Conservation (phyloP, 176 grass and related monocot genomes). For the Sorghum bicolor region DNA sequence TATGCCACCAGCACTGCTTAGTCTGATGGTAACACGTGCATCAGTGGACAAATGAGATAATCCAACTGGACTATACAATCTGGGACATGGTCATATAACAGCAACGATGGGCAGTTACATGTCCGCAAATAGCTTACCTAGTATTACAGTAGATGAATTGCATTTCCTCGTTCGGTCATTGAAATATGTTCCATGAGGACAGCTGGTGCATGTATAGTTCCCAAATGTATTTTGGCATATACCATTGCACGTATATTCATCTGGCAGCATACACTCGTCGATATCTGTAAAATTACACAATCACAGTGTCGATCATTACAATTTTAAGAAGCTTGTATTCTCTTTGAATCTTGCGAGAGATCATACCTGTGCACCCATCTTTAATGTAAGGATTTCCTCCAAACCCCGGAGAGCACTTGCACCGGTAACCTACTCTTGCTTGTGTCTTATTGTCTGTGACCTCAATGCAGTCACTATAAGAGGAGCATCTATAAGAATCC, state of each 20-base stretch:
- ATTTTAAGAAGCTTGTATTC: not conserved
- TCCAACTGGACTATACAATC: too few species aligned
- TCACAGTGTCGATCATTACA: not conserved
- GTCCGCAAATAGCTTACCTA: not conserved
- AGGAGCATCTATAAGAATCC: not conserved
- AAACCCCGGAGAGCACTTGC: too few species aligned
- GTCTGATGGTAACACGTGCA: constrained; percentile 5
- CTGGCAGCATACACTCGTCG: constrained; percentile 6
- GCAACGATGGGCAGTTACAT: too few species aligned
- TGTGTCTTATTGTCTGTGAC: too few species aligned
- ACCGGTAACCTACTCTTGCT: too few species aligned
- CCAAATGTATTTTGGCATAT: constrained; percentile 22
- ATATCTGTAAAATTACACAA: constrained; percentile 17
- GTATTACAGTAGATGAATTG: not conserved
- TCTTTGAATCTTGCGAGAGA: not conserved
- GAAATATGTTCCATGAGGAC: constrained; percentile 19
- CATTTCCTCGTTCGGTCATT: not conserved
- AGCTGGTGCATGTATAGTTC: constrained; percentile 1
- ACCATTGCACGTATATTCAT: constrained; percentile 4
- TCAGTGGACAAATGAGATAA: too few species aligned
- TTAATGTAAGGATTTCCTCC: too few species aligned
- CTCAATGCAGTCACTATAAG: not conserved
- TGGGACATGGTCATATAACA: too few species aligned
- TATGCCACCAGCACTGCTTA: constrained; percentile 6
- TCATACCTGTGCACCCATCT: not conserved